phyloP scores from a whole-genome alignment of 202 grass and related monocot species.

The Zoysia matrella region DNA sequence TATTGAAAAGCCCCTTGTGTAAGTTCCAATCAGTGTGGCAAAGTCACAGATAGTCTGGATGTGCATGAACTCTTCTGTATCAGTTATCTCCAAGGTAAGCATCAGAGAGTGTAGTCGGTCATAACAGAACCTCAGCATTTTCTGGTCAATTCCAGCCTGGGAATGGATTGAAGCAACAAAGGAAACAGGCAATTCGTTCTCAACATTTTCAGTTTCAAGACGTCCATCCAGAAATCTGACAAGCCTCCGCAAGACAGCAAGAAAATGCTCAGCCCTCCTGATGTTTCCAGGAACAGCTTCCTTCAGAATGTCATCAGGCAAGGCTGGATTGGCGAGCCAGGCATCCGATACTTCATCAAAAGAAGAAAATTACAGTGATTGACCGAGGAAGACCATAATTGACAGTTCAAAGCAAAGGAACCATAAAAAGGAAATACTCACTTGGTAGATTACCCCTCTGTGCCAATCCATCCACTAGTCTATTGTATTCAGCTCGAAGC shows the following conservation, averaged over 20 bases:
- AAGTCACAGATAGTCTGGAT: slow-evolving; percentile 96
- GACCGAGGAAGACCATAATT: not conserved
- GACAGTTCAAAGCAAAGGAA: not conserved
- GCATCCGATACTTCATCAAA: slow-evolving; percentile 85
- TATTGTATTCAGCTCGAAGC: slow-evolving; percentile 88
- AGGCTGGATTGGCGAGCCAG: slow-evolving; percentile 80
- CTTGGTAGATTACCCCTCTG: slow-evolving; percentile 87
- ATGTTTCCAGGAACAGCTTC: slow-evolving; percentile 97
- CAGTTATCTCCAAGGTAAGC: slow-evolving; percentile 90
- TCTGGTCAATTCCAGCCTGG: slow-evolving; percentile 92
- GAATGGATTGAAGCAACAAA: slow-evolving; percentile 79
- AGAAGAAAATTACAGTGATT: slow-evolving; percentile 4
- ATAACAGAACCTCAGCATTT: slow-evolving; percentile 96
- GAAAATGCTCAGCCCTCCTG: slow-evolving; percentile 88
- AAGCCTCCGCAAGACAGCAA: slow-evolving; percentile 75
- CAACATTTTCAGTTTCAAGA: slow-evolving; percentile 80
- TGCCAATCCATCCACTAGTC: slow-evolving; percentile 86
- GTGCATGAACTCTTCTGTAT: slow-evolving; percentile 91
- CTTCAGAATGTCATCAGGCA: slow-evolving; percentile 89
- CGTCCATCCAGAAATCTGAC: slow-evolving; percentile 76
- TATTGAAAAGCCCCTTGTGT: slow-evolving; percentile 88
- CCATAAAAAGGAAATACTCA: slow-evolving; percentile 31
- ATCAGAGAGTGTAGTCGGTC: slow-evolving; percentile 84
- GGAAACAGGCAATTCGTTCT: slow-evolving; percentile 82
- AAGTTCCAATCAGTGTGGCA: slow-evolving; percentile 85